Percentiles rank a stretch among this genome's conserved stretches.
Conservation (phyloP, 768 basidiomycete genomes). For the Boletus reticuloceps region DNA sequence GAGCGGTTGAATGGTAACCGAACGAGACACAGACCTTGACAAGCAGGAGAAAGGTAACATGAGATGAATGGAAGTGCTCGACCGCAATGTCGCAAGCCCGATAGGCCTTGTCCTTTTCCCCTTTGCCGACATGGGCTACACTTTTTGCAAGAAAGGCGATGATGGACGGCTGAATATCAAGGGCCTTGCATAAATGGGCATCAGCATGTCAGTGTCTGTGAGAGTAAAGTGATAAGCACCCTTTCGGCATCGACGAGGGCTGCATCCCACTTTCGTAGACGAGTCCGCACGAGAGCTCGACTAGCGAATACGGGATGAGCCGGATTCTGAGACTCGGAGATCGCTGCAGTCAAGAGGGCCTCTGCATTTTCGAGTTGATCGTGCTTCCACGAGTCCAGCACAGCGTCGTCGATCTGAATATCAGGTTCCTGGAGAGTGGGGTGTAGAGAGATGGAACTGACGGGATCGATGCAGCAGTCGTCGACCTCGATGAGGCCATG, state of each 20-base stretch:
- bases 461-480: neutral
- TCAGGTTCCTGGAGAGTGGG: neutral
- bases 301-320: neutral
- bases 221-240: neutral
- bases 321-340: neutral
- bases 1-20: neutral
- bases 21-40: neutral
- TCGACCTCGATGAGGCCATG: too few relatives aligned
- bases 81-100: neutral
- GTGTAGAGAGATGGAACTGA: neutral
- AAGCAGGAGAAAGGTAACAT: neutral
- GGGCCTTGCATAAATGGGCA: neutral
- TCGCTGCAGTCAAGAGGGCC: neutral
- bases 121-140: neutral
- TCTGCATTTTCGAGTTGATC: neutral
- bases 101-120: neutral
- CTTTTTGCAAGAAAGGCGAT: neutral
- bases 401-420: neutral
- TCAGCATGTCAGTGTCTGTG: neutral
- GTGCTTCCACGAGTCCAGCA: neutral
- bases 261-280: neutral
- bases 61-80: neutral
- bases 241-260: neutral
- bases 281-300: neutral
- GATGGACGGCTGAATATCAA: neutral